Evolutionary conservation across 768 basidiomycete genomes (phyloP).

Genomic region (Suillus tomentosus): DNA sequence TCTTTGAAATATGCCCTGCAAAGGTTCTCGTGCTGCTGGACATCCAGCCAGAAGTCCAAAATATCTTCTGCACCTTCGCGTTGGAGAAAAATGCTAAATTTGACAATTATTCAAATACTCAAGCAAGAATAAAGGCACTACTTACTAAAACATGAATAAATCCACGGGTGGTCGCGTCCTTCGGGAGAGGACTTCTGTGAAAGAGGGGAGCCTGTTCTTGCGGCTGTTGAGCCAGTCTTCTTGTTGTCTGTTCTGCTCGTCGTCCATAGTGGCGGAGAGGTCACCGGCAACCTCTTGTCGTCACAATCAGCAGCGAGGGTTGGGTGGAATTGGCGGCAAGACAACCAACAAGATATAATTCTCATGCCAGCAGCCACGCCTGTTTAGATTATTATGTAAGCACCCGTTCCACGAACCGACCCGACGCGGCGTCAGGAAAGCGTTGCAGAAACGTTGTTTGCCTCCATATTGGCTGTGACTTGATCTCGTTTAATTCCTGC

Average conservation of each 20-base stretch:
- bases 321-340: slow-evolving; percentile 15
- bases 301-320: slow-evolving; percentile 19
- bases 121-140: slow-evolving; percentile 24
- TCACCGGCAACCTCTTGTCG: slow-evolving; percentile 12
- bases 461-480: slow-evolving; percentile 11
- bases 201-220: slow-evolving; percentile 80
- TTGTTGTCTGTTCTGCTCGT: slow-evolving; percentile 53
- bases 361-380: slow-evolving; percentile 16
- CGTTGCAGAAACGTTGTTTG: slow-evolving; percentile 15
- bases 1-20: slow-evolving; percentile 99
- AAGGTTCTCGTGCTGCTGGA: slow-evolving; percentile 98
- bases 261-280: slow-evolving; percentile 43
- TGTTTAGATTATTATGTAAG: slow-evolving; percentile 31
- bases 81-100: slow-evolving; percentile 84
- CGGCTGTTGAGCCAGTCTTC: slow-evolving; percentile 77
- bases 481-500: slow-evolving; percentile 26
- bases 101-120: background rate
- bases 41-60: slow-evolving; percentile 98
- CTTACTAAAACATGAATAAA: slow-evolving; percentile 98
- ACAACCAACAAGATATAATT: slow-evolving; percentile 25
- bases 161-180: slow-evolving; percentile 94
- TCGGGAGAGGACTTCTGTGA: slow-evolving; percentile 88
- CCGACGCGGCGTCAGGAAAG: slow-evolving; percentile 10
- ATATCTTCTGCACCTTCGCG: slow-evolving; percentile 96
- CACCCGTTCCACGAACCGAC: background rate